Evolutionary conservation across 208 protist genomes (phyloP), one percentile per base, ranked within the genome.

Genomic region (Zelonia costaricensis): DNA sequence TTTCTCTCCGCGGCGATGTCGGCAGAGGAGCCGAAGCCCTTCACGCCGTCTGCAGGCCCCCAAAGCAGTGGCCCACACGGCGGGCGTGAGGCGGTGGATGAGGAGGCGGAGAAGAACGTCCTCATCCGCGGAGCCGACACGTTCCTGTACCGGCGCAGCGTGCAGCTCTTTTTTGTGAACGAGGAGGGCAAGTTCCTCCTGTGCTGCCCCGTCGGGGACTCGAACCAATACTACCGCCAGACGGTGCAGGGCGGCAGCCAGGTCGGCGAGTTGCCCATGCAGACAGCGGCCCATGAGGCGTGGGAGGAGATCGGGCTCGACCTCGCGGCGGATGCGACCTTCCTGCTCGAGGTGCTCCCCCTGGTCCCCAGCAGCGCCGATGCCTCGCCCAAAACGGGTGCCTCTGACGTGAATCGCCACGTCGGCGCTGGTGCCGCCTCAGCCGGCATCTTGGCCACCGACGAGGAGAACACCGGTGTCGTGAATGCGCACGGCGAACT

Each of bases 251-350:
- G 79, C 10, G 74, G 74, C 20, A 70, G 62, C 16, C 42, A 52
- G 30, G n/a, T 16, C 4, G 57, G 62, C 1, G 79, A 81, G 44
- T 45, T 48, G n/a, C 48, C 54, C 12, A 16, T 55, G n/a, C 63
- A 69, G 33, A 79, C 79, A 0, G 74, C 74, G 6, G 39, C 51
- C 6, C 68, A 71, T 5, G 79, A 86, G 46, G 20, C 73, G 15
- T 62, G 68, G 54, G 79, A 86, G 61, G 74, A 86, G 40, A 69
- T 86, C 18, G 70, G 79, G 3, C 39, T 86, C 0, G 38, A 63
- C 12, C 31, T 69, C 2, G 27, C 33, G 0, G 38, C 39, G n/a
- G 15, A 46, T 2, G 51, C 69, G 1, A 47, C 9, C 10, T 76
- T 78, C 28, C 8, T 81, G 22, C 18, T 47, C 1, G 74, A 79